Conservation (phyloP, 768 basidiomycete species). For the Clathrus columnatus region DNA sequence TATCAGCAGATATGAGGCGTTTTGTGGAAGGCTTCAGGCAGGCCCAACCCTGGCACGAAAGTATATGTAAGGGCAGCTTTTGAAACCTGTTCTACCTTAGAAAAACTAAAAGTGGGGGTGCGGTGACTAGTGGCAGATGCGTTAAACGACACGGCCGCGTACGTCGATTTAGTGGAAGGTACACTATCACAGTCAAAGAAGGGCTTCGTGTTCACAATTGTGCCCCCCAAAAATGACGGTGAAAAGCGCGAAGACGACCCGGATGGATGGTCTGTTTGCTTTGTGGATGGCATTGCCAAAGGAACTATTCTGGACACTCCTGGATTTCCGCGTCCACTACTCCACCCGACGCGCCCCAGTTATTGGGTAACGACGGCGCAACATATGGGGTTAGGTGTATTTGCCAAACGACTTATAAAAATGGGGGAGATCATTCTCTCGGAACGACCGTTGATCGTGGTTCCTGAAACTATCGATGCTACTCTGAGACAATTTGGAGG, state of each 20-base stretch:
- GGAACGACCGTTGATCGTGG: conserved; percentile 31
- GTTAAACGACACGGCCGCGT: too few relatives aligned
- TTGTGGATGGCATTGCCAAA: background rate
- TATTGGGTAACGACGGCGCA: background rate
- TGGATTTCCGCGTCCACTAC: background rate
- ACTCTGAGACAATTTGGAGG: background rate
- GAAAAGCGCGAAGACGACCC: too few relatives aligned
- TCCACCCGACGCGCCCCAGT: background rate
- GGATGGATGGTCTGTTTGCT: too few relatives aligned
- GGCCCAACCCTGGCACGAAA: background rate
- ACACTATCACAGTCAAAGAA: too few relatives aligned
- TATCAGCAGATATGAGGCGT: background rate
- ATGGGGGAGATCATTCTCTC: conserved; percentile 26
- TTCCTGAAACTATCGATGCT: conserved; percentile 9
- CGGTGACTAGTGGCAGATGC: too few relatives aligned
- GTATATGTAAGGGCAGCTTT: background rate
- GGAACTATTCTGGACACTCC: background rate
- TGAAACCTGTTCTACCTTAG: background rate
- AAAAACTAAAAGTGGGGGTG: too few relatives aligned
- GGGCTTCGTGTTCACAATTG: too few relatives aligned
- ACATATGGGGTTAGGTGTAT: conserved; percentile 22
- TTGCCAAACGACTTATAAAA: conserved; percentile 23
- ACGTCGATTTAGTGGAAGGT: too few relatives aligned
- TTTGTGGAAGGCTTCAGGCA: background rate
- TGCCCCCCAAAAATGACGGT: too few relatives aligned